These are phyloP conservation scores for Fusarium sp. DNA, from an alignment of 2,329 filamentous ascomycete genomes.

Conservation along the genomic window DNA sequence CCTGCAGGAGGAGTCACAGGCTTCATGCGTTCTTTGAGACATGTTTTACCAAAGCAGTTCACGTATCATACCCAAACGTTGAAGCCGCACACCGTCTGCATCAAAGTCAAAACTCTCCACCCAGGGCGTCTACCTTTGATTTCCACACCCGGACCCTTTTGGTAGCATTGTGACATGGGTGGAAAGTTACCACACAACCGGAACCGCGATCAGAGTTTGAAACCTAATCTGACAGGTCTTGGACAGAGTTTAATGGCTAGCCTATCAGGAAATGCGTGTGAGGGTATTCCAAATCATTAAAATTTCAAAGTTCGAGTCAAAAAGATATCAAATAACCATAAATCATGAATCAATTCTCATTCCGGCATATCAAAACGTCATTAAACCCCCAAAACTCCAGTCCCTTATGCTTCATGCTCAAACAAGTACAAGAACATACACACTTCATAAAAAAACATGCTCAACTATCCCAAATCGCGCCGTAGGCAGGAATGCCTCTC, in stretches of 20 bases:
- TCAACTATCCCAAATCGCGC: conserved; percentile 76
- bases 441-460: conserved; percentile 8
- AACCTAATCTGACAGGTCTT: not conserved
- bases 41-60: not conserved
- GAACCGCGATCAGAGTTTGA: not conserved
- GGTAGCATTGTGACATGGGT: not conserved
- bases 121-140: not conserved
- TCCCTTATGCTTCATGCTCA: not conserved
- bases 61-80: not conserved
- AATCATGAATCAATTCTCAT: not conserved
- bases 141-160: not conserved
- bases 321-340: not conserved
- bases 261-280: not conserved
- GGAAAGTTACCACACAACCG: not conserved
- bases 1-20: not conserved
- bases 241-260: not conserved
- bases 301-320: not conserved
- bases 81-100: not conserved
- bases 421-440: not conserved
- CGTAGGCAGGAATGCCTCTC: conserved; percentile 75
- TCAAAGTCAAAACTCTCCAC: not conserved
- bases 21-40: not conserved
- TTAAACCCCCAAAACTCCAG: not conserved
- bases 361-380: not conserved
- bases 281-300: not conserved